phyloP scores from a whole-genome alignment of 2,329 filamentous ascomycete genomes.

The Aschersonia sp. region DNA sequence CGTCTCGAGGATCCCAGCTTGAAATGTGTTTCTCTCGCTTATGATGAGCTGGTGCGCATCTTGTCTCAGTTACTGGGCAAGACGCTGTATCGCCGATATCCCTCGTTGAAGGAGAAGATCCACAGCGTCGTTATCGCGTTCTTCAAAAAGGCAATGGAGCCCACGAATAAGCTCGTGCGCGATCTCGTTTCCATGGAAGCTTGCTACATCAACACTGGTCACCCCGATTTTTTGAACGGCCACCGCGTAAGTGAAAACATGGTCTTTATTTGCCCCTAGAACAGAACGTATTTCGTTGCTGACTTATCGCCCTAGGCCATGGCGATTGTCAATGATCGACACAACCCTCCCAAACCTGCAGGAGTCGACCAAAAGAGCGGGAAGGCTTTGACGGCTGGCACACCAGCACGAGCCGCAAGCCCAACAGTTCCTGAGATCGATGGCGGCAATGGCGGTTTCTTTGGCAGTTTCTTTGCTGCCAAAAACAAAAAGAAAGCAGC shows the following conservation, averaged over 20 bases:
- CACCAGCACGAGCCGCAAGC: conserved; percentile 60
- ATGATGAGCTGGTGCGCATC: conserved; percentile 94
- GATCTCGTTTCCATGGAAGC: conserved; percentile 93
- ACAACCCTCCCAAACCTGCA: conserved; percentile 67
- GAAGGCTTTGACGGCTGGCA: conserved; percentile 64
- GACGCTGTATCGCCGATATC: conserved; percentile 82
- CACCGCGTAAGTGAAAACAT: conserved; percentile 49
- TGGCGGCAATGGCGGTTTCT: conserved; percentile 64
- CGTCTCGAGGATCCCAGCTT: conserved; percentile 88
- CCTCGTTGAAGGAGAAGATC: conserved; percentile 92
- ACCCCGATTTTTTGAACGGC: conserved; percentile 94
- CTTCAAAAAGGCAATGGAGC: conserved; percentile 98
- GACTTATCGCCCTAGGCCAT: conserved; percentile 47
- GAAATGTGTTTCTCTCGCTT: conserved; percentile 95
- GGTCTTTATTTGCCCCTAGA: too few species aligned
- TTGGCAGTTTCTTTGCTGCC: conserved; percentile 94
- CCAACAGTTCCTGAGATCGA: conserved; percentile 48
- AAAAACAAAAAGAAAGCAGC: conserved; percentile 99
- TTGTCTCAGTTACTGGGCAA: conserved; percentile 81
- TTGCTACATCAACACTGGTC: conserved; percentile 96
- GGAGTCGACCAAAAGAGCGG: conserved; percentile 98
- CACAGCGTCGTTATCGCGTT: conserved; percentile 83
- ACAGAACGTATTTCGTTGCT: not conserved
- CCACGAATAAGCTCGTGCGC: conserved; percentile 89
- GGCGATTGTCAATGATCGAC: conserved; percentile 92